Conservation (phyloP, 306 rosid genomes). For the Corylus heterophylla region DNA sequence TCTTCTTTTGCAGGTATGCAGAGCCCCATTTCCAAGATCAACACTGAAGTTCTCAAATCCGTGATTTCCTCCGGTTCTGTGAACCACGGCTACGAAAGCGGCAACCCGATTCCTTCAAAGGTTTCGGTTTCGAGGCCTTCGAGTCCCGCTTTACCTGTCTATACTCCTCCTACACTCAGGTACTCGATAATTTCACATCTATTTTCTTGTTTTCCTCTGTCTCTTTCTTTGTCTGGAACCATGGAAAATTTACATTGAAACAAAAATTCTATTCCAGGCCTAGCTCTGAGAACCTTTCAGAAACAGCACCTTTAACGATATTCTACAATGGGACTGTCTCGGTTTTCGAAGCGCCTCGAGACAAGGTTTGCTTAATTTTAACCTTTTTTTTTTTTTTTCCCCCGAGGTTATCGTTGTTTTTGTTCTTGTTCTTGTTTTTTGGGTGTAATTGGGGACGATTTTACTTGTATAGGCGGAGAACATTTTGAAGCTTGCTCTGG, state of each 20-base stretch:
- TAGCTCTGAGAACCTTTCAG: slow-evolving; percentile 9
- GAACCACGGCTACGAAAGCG: not conserved
- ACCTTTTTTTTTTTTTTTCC: not conserved
- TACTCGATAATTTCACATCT: not conserved
- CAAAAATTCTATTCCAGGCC: not conserved
- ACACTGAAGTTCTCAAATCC: slow-evolving; percentile 48
- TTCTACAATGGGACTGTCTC: slow-evolving; percentile 49
- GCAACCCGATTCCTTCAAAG: not conserved
- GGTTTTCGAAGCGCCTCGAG: slow-evolving; percentile 41
- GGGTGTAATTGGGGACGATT: not conserved
- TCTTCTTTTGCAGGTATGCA: slow-evolving; percentile 21
- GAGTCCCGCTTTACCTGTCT: slow-evolving; percentile 31
- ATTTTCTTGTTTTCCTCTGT: not conserved
- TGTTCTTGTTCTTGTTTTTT: not conserved
- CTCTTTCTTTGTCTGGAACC: too few relatives aligned
- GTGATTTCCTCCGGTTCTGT: slow-evolving; percentile 26
- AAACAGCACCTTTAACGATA: slow-evolving; percentile 40
- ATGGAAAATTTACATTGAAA: not conserved
- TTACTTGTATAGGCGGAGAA: slow-evolving; percentile 30
- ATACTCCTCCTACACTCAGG: slow-evolving; percentile 14
- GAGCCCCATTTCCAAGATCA: slow-evolving; percentile 40
- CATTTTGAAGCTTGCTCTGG: slow-evolving; percentile 41
- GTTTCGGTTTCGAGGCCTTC: slow-evolving; percentile 20
- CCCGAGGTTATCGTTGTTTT: not conserved
- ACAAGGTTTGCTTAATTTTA: slow-evolving; percentile 31